Conservation (phyloP, 495 filamentous ascomycete species). For the Arthonia radiata region DNA sequence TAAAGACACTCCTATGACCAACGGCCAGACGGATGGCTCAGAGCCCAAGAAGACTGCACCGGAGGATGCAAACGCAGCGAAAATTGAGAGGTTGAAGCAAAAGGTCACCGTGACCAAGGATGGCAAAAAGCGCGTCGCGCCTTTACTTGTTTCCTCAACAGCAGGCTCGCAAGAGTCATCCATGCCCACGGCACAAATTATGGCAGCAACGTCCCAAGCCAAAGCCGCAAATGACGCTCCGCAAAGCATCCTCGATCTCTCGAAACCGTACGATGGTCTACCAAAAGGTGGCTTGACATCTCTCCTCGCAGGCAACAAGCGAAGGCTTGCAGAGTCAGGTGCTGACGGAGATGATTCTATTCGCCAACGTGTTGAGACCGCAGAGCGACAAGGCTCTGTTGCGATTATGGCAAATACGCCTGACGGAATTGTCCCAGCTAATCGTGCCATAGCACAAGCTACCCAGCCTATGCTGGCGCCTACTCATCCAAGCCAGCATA, state of each 20-base stretch:
- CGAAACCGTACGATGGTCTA: conserved; percentile 81
- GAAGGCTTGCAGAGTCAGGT: conserved; percentile 44
- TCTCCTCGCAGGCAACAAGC: conserved; percentile 78
- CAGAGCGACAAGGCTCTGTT: conserved; percentile 36
- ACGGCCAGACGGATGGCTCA: conserved; percentile 4
- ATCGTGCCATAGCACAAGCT: conserved; percentile 12
- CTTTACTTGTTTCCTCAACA: conserved; percentile 66
- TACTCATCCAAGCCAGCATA: conserved; percentile 46
- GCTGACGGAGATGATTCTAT: conserved; percentile 41
- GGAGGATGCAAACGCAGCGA: conserved; percentile 30
- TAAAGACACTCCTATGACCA: conserved; percentile 14
- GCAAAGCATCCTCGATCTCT: conserved; percentile 69
- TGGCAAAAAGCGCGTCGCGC: conserved; percentile 85
- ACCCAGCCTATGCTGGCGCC: conserved; percentile 55
- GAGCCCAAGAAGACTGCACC: conserved; percentile 3
- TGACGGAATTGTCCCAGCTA: conserved; percentile 37
- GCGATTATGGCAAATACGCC: conserved; percentile 50
- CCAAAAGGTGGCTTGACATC: conserved; percentile 71
- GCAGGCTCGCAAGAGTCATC: conserved; percentile 61
- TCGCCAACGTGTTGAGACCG: conserved; percentile 32
- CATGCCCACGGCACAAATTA: conserved; percentile 59
- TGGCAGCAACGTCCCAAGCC: conserved; percentile 37
- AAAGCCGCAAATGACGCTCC: conserved; percentile 42
- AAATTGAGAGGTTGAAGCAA: conserved; percentile 60
- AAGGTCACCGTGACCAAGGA: conserved; percentile 90